Evolutionary conservation across 352 stramenopile genomes (phyloP).

Genomic region (Globisporangium radiosum): DNA sequence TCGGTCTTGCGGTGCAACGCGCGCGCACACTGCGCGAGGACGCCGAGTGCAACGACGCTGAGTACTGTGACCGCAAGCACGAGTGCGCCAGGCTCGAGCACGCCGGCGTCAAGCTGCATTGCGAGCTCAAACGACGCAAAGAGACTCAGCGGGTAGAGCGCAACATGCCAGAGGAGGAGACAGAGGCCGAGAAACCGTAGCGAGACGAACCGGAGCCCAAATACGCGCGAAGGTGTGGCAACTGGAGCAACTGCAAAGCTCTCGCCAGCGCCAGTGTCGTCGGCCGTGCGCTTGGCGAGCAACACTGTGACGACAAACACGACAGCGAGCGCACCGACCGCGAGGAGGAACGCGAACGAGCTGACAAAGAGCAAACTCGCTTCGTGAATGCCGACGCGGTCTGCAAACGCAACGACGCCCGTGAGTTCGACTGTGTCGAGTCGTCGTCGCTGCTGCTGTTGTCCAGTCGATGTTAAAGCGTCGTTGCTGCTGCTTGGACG

Average conservation of each 20-base stretch:
- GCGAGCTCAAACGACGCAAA: slow-evolving; percentile 59
- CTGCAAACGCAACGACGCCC: slow-evolving; percentile 49
- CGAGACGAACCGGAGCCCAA: slow-evolving; percentile 46
- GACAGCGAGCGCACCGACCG: slow-evolving; percentile 22
- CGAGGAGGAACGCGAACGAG: slow-evolving; percentile 35
- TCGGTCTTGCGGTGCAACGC: slow-evolving; percentile 41
- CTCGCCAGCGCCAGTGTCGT: slow-evolving; percentile 33
- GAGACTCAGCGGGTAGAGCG: slow-evolving; percentile 54
- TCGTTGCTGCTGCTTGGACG: slow-evolving; percentile 2
- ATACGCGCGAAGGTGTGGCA: slow-evolving; percentile 11
- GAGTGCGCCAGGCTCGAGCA: slow-evolving; percentile 18
- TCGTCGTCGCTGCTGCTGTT: slow-evolving; percentile 16
- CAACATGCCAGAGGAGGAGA: slow-evolving; percentile 59
- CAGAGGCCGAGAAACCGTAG: slow-evolving; percentile 52
- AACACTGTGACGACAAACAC: slow-evolving; percentile 44
- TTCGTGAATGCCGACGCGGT: slow-evolving; percentile 47
- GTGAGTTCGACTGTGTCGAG: slow-evolving; percentile 44
- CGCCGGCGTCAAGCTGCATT: slow-evolving; percentile 44
- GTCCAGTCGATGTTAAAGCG: not conserved
- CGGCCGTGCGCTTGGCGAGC: slow-evolving; percentile 50
- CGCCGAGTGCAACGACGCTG: slow-evolving; percentile 33
- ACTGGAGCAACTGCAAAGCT: slow-evolving; percentile 15
- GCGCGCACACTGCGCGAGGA: slow-evolving; percentile 28
- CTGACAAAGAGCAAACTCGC: slow-evolving; percentile 31
- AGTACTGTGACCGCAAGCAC: slow-evolving; percentile 38